Evolutionary conservation across 768 basidiomycete species (phyloP).

Genomic region (Lentinus brumalis): DNA sequence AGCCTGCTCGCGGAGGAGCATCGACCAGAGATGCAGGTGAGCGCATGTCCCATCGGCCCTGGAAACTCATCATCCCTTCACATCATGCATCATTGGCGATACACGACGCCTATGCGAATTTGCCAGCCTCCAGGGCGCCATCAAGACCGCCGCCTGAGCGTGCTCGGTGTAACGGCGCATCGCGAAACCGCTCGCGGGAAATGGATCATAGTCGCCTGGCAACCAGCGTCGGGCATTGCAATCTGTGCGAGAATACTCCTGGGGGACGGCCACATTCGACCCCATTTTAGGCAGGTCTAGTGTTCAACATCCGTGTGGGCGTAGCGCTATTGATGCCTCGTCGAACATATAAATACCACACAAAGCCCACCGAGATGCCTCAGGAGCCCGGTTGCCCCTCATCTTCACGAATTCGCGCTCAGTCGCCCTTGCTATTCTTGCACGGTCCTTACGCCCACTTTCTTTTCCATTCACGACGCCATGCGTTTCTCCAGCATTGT

Average conservation of each 20-base stretch:
- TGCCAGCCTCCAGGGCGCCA: too few relatives aligned
- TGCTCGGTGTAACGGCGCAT: too few relatives aligned
- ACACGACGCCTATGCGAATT: too few relatives aligned
- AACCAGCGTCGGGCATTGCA: neutral
- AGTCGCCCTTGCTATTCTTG: conserved; percentile 21
- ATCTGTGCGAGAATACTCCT: neutral
- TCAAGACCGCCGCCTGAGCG: too few relatives aligned
- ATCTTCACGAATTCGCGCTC: conserved; percentile 15
- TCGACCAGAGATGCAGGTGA: too few relatives aligned
- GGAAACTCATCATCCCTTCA: too few relatives aligned
- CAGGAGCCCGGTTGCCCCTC: conserved; percentile 24
- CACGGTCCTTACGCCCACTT: conserved; percentile 10
- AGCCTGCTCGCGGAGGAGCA: too few relatives aligned
- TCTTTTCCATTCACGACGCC: conserved; percentile 7
- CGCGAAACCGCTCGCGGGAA: too few relatives aligned
- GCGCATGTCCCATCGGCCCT: too few relatives aligned
- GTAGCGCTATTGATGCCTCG: conserved; percentile 23
- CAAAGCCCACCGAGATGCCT: neutral
- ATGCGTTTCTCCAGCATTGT: conserved; percentile 45
- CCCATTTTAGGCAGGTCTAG: conserved; percentile 4
- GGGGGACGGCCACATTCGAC: neutral
- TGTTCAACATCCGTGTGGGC: conserved; percentile 2
- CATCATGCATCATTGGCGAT: too few relatives aligned
- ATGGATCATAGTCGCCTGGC: neutral
- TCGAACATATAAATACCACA: conserved; percentile 5